Evolutionary conservation across 2,329 filamentous ascomycete genomes (phyloP), one percentile per base, ranked within the genome.

Genomic region (Colletotrichum sp.): DNA sequence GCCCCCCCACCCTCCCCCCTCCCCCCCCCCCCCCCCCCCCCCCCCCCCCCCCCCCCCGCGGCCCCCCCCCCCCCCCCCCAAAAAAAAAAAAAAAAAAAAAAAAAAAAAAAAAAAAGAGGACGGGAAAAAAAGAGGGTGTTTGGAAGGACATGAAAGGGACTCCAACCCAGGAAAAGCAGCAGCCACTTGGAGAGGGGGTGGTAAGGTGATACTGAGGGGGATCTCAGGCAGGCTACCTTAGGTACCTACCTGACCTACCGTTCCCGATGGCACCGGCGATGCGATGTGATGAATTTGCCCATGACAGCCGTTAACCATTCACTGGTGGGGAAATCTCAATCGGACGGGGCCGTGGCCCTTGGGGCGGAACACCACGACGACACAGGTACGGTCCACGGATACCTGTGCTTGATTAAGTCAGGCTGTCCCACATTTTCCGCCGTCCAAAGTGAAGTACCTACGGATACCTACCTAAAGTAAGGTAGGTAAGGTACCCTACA

Each of bases 241-340:
- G 36, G 36, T 38, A 38, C 36, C 15, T 38, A 38, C 36, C 36
- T 38, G 36, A 38, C 36, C 36, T 52, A 21, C 43, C 43, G n/a
- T 48, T 21, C n/a, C 43, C 43, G n/a, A 52, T 52, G 43, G 43
- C 43, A 61, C 16, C 12, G 58, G 18, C 58, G 58, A 61, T 61
- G 58, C 30, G 21, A 26, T 64, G 60, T 64, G 34, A 64, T 64
- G 61, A 52, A 52, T 18, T 52, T 52, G 26, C 60, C 72, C 70
- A 28, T 38, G 67, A 71, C 72, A 66, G 52, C 52, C 72, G 68
- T 75, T 69, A 62, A 58, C 69, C 73, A 72, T 16, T 71, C 55
- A 75, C 69, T 75, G 73, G 73, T 75, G 73, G 73, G 73, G 73
- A 75, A 73, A 75, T 67, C 55, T 43, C 69, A 75, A 64, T 75